Base-by-base conservation (phyloP, 2,329 filamentous ascomycete species). In the Gliomastix tumulicola region DNA sequence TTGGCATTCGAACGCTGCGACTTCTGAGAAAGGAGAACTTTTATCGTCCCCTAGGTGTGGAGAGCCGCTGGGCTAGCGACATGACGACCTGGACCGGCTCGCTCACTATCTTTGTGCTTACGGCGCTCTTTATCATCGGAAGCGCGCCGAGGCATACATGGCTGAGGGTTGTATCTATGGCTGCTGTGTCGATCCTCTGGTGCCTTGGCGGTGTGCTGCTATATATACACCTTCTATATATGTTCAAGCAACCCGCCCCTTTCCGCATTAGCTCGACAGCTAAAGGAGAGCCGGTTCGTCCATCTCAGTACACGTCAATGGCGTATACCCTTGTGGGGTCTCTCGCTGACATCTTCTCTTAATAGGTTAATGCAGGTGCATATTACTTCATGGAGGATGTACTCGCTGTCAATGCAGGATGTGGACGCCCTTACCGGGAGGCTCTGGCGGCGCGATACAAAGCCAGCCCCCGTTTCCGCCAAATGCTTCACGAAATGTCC, bases 311-410 rank as follows among this genome's bases (percentile, higher is more conserved):
- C n/a, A n/a, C n/a, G n/a, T n/a, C n/a, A n/a, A n/a, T n/a, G n/a
- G n/a, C n/a, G n/a, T n/a, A n/a, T n/a, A n/a, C n/a, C n/a, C n/a
- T n/a, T n/a, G n/a, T n/a, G n/a, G n/a, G n/a, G n/a, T n/a, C n/a
- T n/a, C n/a, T n/a, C n/a, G n/a, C n/a, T n/a, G n/a, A n/a, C n/a
- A n/a, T n/a, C n/a, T n/a, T n/a, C n/a, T n/a, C n/a, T n/a, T n/a
- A n/a, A n/a, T 66, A 63, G 51, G 72, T 82, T 39, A 67, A 72
- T 4, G 80, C 80, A 1, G 69, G 75, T 3, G 66, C 74, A 3
- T 79, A 81, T 46, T 80, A 79, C 34, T 66, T 84, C 21, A 73
- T 83, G 19, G 80, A 84, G 55, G 80, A 84, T 47, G 68, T 82
- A 18, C 69, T 82, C 12, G 78, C 76, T 5, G 80, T 84, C 27